Evolutionary conservation across 2,329 filamentous ascomycete species (phyloP).

Genomic region (Escovopsis sp.): DNA sequence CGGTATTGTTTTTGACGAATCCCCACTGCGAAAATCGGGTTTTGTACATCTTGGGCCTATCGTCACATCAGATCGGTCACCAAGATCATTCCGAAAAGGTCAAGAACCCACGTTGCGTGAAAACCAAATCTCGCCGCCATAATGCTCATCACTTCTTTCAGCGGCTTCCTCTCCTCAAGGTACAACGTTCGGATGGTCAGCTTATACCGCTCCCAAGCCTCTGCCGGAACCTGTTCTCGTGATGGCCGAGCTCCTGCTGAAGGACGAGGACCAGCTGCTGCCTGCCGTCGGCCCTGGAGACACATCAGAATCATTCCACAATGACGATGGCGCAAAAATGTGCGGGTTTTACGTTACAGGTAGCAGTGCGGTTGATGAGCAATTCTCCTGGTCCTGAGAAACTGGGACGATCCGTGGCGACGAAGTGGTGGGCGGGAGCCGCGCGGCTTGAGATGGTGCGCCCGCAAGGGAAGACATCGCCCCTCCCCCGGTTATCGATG

Average conservation of each 20-base stretch:
- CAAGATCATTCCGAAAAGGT: background rate
- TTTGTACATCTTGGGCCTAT: conserved; percentile 40
- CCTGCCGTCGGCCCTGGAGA: conserved; percentile 14
- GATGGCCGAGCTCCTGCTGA: conserved; percentile 22
- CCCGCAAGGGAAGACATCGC: conserved; percentile 4
- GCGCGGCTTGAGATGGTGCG: conserved; percentile 1
- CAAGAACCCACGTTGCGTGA: conserved; percentile 30
- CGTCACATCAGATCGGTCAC: conserved; percentile 7
- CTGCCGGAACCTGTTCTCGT: conserved; percentile 29
- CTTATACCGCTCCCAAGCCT: conserved; percentile 34
- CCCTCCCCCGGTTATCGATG: conserved; percentile 8
- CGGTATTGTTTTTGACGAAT: conserved; percentile 40
- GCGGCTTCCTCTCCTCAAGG: conserved; percentile 32
- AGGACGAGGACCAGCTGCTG: conserved; percentile 15
- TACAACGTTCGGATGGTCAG: conserved; percentile 30
- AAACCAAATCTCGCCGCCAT: conserved; percentile 35
- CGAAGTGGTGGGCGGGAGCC: conserved; percentile 1
- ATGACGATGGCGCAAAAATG: background rate
- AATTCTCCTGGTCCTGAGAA: conserved; percentile 13
- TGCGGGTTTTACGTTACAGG: conserved; percentile 12
- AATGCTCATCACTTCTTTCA: conserved; percentile 38
- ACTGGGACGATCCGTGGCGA: conserved; percentile 12
- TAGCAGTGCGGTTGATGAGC: conserved; percentile 12
- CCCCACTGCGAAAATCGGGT: conserved; percentile 41
- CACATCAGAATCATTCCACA: conserved; percentile 1